Base-by-base conservation (phyloP, 768 basidiomycete genomes). In the Ramaria sp. region DNA sequence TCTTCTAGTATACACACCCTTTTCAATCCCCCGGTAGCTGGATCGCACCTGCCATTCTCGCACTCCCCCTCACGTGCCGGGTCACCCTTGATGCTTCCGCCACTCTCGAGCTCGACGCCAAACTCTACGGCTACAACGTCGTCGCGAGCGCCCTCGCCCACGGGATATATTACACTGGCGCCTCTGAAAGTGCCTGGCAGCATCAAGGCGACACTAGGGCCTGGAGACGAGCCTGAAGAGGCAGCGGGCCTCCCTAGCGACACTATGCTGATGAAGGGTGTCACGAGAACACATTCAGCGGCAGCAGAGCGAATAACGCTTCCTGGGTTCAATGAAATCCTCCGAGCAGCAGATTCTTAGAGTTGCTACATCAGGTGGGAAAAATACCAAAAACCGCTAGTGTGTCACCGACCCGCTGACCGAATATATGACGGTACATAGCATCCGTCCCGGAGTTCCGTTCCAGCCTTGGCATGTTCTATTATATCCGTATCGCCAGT, bases 11-110 rank as follows among this genome's bases (percentile, higher is more conserved):
- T 55, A 27, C 6, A 44, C 24, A 10, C 16, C 18, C 25, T 27
- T 49, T 52, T 60, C 56, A 48, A 53, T 41, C 22, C 56, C 24
- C 24, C 48, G 62, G 18, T 60, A 47, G 37, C 37, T 57, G 2
- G 55, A 61, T 25, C 61, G 60, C 42, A 39, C 48, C 34, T 50
- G 16, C 52, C 59, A 56, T 48, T 60, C 41, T 64, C 64, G 36
- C 52, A 74, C 32, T 85, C 86, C 7, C 72, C 70, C 2, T 85
- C 82, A 39, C 71, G 87, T 38, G 72, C 82, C n/a, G 70, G 71
- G 22, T 81, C 78, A 7, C 86, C 87, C 25, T 88, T 88, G 56
- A 79, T 72, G 50, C 67, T 89, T 3, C 76, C 87, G 28, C 87
- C 87, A 43, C 66, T 88, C 50, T 82, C 83, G 9, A 56, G 55